Evolutionary conservation across 768 basidiomycete genomes (phyloP).

Genomic region (Boletus pseudopeckii): DNA sequence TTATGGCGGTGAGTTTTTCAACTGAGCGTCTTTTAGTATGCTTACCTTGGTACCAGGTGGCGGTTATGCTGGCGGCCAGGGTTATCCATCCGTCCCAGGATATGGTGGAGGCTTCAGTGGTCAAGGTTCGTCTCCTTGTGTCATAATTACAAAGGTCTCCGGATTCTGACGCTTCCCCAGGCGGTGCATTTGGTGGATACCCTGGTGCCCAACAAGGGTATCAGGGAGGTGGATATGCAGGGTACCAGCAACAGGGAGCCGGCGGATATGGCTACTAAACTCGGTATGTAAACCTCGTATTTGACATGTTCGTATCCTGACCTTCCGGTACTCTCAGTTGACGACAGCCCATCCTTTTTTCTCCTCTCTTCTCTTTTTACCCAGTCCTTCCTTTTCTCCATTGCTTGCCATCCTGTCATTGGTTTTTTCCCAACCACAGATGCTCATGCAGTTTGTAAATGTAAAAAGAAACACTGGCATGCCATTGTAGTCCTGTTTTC

Average conservation of each 20-base stretch:
- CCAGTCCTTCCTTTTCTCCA: neutral
- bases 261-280: slow-evolving; percentile 29
- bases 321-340: neutral
- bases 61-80: slow-evolving; percentile 30
- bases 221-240: slow-evolving; percentile 23
- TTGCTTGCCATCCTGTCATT: neutral
- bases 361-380: neutral
- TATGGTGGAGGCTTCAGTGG: slow-evolving; percentile 24
- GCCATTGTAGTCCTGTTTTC: neutral
- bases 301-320: neutral
- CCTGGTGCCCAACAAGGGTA: slow-evolving; percentile 14
- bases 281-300: neutral
- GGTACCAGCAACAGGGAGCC: slow-evolving; percentile 25
- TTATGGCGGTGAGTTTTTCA: slow-evolving; percentile 20
- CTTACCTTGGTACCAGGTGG: slow-evolving; percentile 25
- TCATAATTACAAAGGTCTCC: neutral
- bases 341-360: neutral
- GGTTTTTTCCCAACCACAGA: slow-evolving; percentile 1
- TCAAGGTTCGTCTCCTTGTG: slow-evolving; percentile 7
- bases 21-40: neutral
- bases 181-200: slow-evolving; percentile 13
- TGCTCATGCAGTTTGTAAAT: slow-evolving; percentile 16
- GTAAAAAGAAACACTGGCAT: slow-evolving; percentile 17
- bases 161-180: slow-evolving; percentile 1
- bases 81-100: slow-evolving; percentile 15